These are phyloP conservation scores for Podaxis mareebaensis DNA, from an alignment of 768 basidiomycete species.

Conservation along the genomic window DNA sequence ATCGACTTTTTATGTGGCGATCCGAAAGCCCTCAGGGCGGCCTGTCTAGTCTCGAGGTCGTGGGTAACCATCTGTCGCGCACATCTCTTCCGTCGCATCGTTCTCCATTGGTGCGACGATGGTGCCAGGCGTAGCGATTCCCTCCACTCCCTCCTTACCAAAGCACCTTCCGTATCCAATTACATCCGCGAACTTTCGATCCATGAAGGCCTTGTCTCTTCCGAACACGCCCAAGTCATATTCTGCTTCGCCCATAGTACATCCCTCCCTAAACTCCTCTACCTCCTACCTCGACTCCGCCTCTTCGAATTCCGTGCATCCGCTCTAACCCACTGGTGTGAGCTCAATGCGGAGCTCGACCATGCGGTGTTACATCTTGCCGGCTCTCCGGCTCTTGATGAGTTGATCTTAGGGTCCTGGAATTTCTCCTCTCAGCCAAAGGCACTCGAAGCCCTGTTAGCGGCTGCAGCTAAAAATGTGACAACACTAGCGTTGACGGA, in stretches of 20 bases:
- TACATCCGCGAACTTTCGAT: constrained; percentile 15
- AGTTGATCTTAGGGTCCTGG: constrained; percentile 14
- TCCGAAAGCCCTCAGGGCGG: constrained; percentile 8
- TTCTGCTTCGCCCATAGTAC: constrained; percentile 10
- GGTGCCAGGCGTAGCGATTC: constrained; percentile 5
- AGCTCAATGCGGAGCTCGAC: constrained; percentile 13
- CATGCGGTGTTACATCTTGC: constrained; percentile 2
- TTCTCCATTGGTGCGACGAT: constrained; percentile 16
- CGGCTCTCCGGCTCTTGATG: neutral
- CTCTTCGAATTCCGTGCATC: constrained; percentile 14
- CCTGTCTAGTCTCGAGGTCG: constrained; percentile 8
- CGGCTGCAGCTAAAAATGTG: neutral
- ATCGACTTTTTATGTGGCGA: constrained; percentile 10
- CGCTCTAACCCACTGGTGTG: constrained; percentile 13
- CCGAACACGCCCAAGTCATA: constrained; percentile 6
- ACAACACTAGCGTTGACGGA: constrained; percentile 7
- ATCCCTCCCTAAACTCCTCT: constrained; percentile 11
- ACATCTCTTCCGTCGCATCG: constrained; percentile 14
- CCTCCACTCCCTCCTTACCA: constrained; percentile 6
- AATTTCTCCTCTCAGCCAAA: constrained; percentile 14
- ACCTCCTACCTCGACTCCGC: constrained; percentile 9
- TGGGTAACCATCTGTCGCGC: constrained; percentile 13
- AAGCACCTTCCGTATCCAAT: neutral
- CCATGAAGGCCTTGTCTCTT: constrained; percentile 13
- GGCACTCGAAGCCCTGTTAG: constrained; percentile 7